phyloP scores from a whole-genome alignment of 176 grass and related monocot genomes.

The Paspalum notatum region DNA sequence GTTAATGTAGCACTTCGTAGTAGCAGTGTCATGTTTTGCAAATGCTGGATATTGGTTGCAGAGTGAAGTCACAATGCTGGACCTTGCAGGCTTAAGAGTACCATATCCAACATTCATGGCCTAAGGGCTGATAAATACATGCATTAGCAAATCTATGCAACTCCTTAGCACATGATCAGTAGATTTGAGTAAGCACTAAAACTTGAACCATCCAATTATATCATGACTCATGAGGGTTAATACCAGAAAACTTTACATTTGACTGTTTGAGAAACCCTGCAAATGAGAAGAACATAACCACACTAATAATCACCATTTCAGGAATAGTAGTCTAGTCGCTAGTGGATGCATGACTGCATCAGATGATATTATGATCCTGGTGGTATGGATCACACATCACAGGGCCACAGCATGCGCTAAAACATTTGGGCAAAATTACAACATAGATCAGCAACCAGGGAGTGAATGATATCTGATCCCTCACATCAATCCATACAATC shows the following conservation, averaged over 20 bases:
- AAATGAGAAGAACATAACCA: conserved; percentile 9
- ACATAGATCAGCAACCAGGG: conserved; percentile 37
- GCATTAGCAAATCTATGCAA: neutral
- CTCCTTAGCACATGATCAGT: neutral
- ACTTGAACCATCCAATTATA: neutral
- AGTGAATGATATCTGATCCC: conserved; percentile 44
- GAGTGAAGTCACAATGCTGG: neutral
- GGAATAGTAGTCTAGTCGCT: conserved; percentile 4
- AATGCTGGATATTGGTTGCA: neutral
- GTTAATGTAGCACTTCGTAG: neutral
- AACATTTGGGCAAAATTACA: conserved; percentile 29
- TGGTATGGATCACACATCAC: conserved; percentile 27
- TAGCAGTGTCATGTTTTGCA: neutral
- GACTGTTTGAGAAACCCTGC: neutral
- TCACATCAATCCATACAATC: conserved; percentile 52
- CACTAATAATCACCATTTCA: conserved; percentile 13
- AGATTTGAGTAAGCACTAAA: neutral
- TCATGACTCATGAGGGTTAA: too few species aligned
- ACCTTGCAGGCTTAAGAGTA: neutral
- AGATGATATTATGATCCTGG: neutral
- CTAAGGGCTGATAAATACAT: neutral
- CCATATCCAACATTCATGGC: neutral
- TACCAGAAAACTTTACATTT: neutral
- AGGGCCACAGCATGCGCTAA: neutral
- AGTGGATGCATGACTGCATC: neutral